Evolutionary conservation across 352 stramenopile species (phyloP), one percentile per base, ranked within the genome.

Genomic region (Globisporangium apiculatum): DNA sequence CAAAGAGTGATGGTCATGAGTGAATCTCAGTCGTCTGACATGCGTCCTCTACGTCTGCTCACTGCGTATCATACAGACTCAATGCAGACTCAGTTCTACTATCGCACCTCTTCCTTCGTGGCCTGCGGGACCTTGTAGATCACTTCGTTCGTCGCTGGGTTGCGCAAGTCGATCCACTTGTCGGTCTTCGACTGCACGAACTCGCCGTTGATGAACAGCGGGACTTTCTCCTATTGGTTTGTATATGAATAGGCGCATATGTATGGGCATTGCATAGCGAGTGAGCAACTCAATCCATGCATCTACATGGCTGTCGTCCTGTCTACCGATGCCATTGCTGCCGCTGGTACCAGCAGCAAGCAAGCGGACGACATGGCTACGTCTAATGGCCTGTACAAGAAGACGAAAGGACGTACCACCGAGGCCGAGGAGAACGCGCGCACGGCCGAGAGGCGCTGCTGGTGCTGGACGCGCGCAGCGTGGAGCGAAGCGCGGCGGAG

Each of bases 131-230:
- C 89, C 42, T 75, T 69, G 67, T 66, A 89, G 53, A 97, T 82
- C 45, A 97, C 68, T 50, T 91, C 78, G 61, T 97, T 94, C 47
- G 89, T 98, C 51, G 89, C 90, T 51, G 94, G 91, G 72, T 98
- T 96, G 58, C 72, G 80, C 42, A 98, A 51, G 53, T 97, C 86
- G 56, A 98, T 97, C 86, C 82, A 96, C 66, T 97, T 91, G 66
- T 79, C 68, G 1, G 86, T 91, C 64, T 91, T 94, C 55, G 89
- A 97, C 53, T 95, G 72, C 46, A 97, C 85, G 58, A 97, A 97
- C 66, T 97, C 79, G 65, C 91, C 91, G 61, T 96, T 89, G 69
- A 97, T 97, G 58, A 97, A 96, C 55, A 91, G 76, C 62, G 82
- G 84, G 48, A 92, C 82, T 14, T 78, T 79, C 51, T 84, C 72